phyloP scores from a whole-genome alignment of 176 grass and related monocot genomes.

The Musa beccarii region DNA sequence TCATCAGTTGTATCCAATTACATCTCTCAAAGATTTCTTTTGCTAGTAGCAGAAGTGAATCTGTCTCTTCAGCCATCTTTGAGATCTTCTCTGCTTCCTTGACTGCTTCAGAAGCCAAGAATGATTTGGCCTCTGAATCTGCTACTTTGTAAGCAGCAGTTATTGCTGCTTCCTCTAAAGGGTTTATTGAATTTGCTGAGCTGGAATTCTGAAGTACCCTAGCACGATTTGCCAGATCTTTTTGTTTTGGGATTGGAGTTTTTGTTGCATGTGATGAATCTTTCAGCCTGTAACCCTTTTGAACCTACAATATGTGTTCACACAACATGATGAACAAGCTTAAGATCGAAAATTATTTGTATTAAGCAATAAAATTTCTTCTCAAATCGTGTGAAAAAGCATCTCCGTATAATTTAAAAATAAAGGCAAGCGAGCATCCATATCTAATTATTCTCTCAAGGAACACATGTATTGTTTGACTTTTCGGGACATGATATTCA shows the following conservation, averaged over 20 bases:
- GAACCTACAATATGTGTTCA: slow-evolving; percentile 23
- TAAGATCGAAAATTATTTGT: no score
- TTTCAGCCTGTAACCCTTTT: slow-evolving; percentile 61
- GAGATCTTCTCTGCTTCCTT: slow-evolving; percentile 60
- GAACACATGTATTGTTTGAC: not conserved
- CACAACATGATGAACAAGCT: no score
- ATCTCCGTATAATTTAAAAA: not conserved
- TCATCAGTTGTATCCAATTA: slow-evolving; percentile 25
- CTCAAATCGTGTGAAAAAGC: not conserved
- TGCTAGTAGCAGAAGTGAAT: slow-evolving; percentile 51
- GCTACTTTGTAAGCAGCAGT: slow-evolving; percentile 61
- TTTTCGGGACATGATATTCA: not conserved
- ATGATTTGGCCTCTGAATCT: slow-evolving; percentile 71
- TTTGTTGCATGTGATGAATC: slow-evolving; percentile 45
- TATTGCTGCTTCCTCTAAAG: slow-evolving; percentile 41
- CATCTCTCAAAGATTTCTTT: slow-evolving; percentile 63
- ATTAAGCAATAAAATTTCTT: no score
- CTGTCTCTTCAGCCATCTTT: slow-evolving; percentile 59
- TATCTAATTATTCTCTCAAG: not conserved
- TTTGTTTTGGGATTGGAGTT: slow-evolving; percentile 52
- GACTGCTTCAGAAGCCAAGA: slow-evolving; percentile 65
- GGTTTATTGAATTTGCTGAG: slow-evolving; percentile 9
- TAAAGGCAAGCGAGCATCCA: not conserved
- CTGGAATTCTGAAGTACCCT: slow-evolving; percentile 30
- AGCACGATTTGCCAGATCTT: slow-evolving; percentile 32